Evolutionary conservation across 371 early-diverging fungal genomes (phyloP).

Genomic region (Rhizopus stolonifer): DNA sequence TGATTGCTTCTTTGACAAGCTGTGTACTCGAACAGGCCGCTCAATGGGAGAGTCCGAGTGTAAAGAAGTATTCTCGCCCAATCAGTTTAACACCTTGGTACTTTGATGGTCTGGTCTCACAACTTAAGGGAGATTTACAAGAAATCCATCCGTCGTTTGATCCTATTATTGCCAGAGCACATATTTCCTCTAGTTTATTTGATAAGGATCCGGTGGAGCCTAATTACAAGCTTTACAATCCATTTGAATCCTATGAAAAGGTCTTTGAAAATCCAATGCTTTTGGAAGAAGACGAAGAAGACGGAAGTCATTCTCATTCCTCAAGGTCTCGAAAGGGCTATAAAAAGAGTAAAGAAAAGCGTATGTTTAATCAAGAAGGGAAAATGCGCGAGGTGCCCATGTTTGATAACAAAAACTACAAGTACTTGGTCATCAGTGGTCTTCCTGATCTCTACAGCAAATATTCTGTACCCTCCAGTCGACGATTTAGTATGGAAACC

Average conservation of each 20-base stretch:
- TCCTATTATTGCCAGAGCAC: conserved; percentile 29
- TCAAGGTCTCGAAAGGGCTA: neutral
- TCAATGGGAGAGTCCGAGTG: conserved; percentile 55
- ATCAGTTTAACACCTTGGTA: conserved; percentile 40
- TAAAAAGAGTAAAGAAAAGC: neutral
- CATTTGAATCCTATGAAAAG: neutral
- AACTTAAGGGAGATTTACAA: conserved; percentile 31
- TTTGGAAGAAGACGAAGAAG: neutral
- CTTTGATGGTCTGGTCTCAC: conserved; percentile 35
- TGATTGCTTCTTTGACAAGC: conserved; percentile 5
- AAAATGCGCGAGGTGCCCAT: conserved; percentile 8
- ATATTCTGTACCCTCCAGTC: conserved; percentile 23
- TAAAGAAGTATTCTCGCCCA: conserved; percentile 39
- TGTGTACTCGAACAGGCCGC: conserved; percentile 44
- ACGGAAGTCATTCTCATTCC: neutral
- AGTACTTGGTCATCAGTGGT: conserved; percentile 55
- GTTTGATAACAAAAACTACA: conserved; percentile 21
- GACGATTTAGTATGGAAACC: conserved; percentile 46
- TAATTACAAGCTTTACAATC: conserved; percentile 7
- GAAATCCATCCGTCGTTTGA: conserved; percentile 26
- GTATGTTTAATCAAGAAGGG: neutral
- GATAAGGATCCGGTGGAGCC: neutral
- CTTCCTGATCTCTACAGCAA: conserved; percentile 49
- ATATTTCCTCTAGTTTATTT: conserved; percentile 3
- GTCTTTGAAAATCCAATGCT: neutral